A percentile compares a stretch with the other conserved stretches of the same genome.
These are phyloP conservation scores for Acidomyces sp. DNA, from an alignment of 495 filamentous ascomycete species.

Conservation along the genomic window DNA sequence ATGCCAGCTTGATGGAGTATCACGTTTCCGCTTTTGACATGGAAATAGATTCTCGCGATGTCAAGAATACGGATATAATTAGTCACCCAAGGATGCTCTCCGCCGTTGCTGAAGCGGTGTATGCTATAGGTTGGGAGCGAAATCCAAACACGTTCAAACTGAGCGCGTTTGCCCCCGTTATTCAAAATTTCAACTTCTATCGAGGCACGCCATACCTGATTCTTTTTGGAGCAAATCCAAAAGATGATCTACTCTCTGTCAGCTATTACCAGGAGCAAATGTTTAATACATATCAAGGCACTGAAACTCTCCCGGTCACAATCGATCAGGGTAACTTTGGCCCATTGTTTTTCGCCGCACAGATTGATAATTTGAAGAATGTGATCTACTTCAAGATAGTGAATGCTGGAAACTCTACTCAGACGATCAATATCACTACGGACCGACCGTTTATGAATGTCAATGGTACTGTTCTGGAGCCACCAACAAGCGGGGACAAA, in stretches of 20 bases:
- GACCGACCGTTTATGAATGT: constrained; percentile 25
- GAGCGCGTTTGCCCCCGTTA: constrained; percentile 32
- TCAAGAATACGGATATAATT: constrained; percentile 14
- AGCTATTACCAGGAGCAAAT: constrained; percentile 33
- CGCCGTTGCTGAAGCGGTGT: constrained; percentile 24
- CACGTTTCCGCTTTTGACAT: constrained; percentile 17
- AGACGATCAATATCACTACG: constrained; percentile 21
- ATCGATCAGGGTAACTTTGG: constrained; percentile 26
- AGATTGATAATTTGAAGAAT: constrained; percentile 20
- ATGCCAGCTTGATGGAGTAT: constrained; percentile 24
- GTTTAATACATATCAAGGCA: constrained; percentile 32
- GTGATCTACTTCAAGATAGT: constrained; percentile 26
- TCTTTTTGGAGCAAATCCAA: constrained; percentile 33
- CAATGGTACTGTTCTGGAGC: constrained; percentile 30
- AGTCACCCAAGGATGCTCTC: constrained; percentile 21
- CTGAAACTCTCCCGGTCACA: constrained; percentile 34
- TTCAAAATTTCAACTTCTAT: constrained; percentile 37
- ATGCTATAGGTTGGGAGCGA: constrained; percentile 22
- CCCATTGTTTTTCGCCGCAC: constrained; percentile 36
- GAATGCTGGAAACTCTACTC: constrained; percentile 28
- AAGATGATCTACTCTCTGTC: constrained; percentile 31
- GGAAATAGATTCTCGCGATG: constrained; percentile 15
- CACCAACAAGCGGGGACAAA: constrained; percentile 24
- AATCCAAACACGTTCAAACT: constrained; percentile 25
- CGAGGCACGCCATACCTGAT: constrained; percentile 30